phyloP scores from a whole-genome alignment of 805 yeast species.

The Candida sanyiensis region DNA sequence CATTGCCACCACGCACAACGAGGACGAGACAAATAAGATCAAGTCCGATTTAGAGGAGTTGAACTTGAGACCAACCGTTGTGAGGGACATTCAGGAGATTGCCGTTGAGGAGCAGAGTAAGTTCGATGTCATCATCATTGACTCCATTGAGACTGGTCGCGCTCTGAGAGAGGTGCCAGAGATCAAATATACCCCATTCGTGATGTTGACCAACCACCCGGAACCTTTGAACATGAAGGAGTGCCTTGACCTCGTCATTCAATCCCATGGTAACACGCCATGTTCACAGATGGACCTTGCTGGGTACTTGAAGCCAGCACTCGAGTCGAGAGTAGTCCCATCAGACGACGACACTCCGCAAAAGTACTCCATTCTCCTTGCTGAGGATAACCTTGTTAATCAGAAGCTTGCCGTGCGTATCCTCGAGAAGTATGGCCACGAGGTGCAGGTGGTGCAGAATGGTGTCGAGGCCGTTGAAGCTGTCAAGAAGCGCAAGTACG shows the following conservation, averaged over 20 bases:
- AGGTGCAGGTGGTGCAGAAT: conserved; percentile 79
- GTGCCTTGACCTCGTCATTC: conserved; percentile 80
- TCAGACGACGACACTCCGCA: conserved; percentile 73
- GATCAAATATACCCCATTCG: conserved; percentile 81
- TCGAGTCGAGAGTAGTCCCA: conserved; percentile 77
- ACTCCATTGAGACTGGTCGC: conserved; percentile 69
- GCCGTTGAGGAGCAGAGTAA: conserved; percentile 45
- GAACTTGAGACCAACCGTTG: conserved; percentile 57
- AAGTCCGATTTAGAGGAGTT: conserved; percentile 45
- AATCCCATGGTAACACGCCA: conserved; percentile 85
- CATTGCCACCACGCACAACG: conserved; percentile 58
- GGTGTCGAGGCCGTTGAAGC: conserved; percentile 81
- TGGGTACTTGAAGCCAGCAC: conserved; percentile 76
- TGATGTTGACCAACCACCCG: conserved; percentile 66
- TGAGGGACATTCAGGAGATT: conserved; percentile 51
- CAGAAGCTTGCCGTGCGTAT: conserved; percentile 84
- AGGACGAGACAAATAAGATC: conserved; percentile 45
- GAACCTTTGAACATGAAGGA: conserved; percentile 75
- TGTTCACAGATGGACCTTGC: conserved; percentile 79
- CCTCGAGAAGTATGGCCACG: conserved; percentile 79
- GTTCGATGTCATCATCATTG: conserved; percentile 79
- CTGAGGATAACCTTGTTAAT: conserved; percentile 83
- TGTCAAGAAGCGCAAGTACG: conserved; percentile 59
- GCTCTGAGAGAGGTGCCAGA: conserved; percentile 63
- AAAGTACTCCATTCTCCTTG: conserved; percentile 68